phyloP scores from a whole-genome alignment of 352 stramenopile genomes.

The Plasmopara halstedii region DNA sequence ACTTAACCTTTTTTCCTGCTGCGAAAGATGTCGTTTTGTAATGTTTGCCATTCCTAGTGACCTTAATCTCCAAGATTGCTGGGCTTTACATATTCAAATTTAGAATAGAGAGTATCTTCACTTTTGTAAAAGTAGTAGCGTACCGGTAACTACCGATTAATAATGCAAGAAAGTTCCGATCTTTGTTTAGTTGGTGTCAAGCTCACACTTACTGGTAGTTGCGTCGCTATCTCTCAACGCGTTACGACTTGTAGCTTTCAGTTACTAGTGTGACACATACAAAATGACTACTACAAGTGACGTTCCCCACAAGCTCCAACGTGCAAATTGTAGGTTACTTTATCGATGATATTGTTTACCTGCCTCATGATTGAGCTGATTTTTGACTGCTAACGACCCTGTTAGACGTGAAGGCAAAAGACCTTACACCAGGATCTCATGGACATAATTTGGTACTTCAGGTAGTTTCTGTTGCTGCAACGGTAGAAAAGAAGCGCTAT shows the following conservation, averaged over 20 bases:
- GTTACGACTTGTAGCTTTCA: background rate
- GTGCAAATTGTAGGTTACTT: slow-evolving; percentile 33
- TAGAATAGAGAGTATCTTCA: no score
- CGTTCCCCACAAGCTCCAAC: slow-evolving; percentile 25
- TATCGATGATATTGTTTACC: background rate
- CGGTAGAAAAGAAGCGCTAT: slow-evolving; percentile 62
- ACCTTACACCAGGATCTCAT: slow-evolving; percentile 62
- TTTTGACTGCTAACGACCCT: background rate
- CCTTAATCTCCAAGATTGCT: background rate
- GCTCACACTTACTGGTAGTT: slow-evolving; percentile 5
- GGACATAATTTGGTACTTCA: slow-evolving; percentile 77
- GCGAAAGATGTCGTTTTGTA: no score
- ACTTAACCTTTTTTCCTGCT: no score
- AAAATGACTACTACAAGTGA: slow-evolving; percentile 22
- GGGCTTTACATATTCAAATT: no score
- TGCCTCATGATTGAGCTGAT: slow-evolving; percentile 1
- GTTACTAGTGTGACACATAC: background rate
- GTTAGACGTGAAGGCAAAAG: slow-evolving; percentile 70
- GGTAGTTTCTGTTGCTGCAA: slow-evolving; percentile 51
- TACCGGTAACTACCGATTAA: slow-evolving; percentile 6
- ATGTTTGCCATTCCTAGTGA: no score
- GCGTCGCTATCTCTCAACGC: background rate
- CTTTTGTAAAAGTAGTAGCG: no score
- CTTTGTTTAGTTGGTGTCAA: slow-evolving; percentile 26
- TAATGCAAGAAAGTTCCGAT: slow-evolving; percentile 5